phyloP scores from a whole-genome alignment of 768 basidiomycete species.

The Clavaria fumosa region DNA sequence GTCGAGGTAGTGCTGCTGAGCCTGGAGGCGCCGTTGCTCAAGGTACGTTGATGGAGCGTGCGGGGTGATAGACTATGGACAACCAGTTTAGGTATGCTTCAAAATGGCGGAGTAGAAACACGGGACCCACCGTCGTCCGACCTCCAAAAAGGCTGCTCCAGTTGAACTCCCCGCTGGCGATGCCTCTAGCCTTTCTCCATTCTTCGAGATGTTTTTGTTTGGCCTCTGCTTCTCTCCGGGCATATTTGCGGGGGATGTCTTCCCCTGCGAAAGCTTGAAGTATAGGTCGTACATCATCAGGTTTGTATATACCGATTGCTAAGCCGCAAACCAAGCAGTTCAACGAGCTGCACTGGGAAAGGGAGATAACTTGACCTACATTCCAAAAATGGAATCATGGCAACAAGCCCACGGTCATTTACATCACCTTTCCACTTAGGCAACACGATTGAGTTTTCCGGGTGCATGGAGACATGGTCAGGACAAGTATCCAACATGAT shows the following conservation, averaged over 20 bases:
- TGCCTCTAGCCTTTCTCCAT: constrained; percentile 42
- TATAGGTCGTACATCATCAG: constrained; percentile 77
- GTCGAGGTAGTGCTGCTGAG: constrained; percentile 32
- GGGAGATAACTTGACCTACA: constrained; percentile 30
- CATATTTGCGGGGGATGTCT: constrained; percentile 80
- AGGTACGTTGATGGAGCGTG: constrained; percentile 33
- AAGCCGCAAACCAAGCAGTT: neutral
- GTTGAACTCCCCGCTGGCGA: constrained; percentile 15
- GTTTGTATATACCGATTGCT: constrained; percentile 90
- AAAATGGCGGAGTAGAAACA: constrained; percentile 1
- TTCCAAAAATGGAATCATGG: constrained; percentile 96
- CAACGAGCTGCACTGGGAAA: neutral
- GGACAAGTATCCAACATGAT: constrained; percentile 73
- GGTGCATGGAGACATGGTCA: constrained; percentile 65
- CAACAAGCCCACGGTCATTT: constrained; percentile 55
- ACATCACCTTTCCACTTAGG: constrained; percentile 78
- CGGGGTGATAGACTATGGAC: neutral
- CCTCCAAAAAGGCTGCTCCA: constrained; percentile 29
- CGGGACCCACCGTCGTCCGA: constrained; percentile 13
- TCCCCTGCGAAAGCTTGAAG: constrained; percentile 75
- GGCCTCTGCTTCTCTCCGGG: constrained; percentile 70
- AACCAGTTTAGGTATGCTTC: neutral
- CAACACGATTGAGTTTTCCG: constrained; percentile 76
- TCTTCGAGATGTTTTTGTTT: constrained; percentile 68
- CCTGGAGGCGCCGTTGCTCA: constrained; percentile 36